phyloP scores from a whole-genome alignment of 495 filamentous ascomycete genomes.

The Aspergillus heteromorphus region DNA sequence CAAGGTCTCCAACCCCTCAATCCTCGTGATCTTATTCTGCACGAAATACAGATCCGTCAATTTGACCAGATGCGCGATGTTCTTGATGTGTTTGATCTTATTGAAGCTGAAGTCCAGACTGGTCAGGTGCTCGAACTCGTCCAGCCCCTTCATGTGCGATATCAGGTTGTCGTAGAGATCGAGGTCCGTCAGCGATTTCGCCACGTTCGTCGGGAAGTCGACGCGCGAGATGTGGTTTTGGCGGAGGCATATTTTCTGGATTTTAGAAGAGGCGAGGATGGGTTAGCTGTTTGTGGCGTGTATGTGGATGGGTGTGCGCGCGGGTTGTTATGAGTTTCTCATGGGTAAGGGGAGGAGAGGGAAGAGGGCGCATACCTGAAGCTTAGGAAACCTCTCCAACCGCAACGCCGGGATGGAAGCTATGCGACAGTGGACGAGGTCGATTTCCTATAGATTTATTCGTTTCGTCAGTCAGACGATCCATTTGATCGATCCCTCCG shows the following conservation, averaged over 20 bases:
- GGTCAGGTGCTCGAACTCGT: slow-evolving; percentile 66
- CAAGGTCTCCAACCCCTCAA: slow-evolving; percentile 78
- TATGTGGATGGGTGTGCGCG: too few relatives aligned
- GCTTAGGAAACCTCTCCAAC: slow-evolving; percentile 74
- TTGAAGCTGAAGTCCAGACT: slow-evolving; percentile 94
- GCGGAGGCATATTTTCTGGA: slow-evolving; percentile 77
- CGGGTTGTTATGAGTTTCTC: too few relatives aligned
- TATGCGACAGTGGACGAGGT: slow-evolving; percentile 81
- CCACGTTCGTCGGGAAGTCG: slow-evolving; percentile 57
- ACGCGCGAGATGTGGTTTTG: slow-evolving; percentile 86
- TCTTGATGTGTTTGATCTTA: slow-evolving; percentile 98
- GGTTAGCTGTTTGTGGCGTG: too few relatives aligned
- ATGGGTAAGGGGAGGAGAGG: too few relatives aligned
- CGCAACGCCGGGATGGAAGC: slow-evolving; percentile 69
- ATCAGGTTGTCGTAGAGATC: slow-evolving; percentile 99
- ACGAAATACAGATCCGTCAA: slow-evolving; percentile 88
- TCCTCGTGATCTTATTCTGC: slow-evolving; percentile 84
- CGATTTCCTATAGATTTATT: too few relatives aligned
- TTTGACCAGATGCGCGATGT: slow-evolving; percentile 70
- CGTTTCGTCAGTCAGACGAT: too few relatives aligned
- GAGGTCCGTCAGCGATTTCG: slow-evolving; percentile 66
- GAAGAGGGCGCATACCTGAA: slow-evolving; percentile 58
- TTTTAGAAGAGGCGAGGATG: too few relatives aligned
- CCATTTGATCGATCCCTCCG: too few relatives aligned
- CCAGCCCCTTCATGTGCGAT: slow-evolving; percentile 76